phyloP scores from a whole-genome alignment of 2,329 filamentous ascomycete genomes.

The Sporothrix globosa region DNA sequence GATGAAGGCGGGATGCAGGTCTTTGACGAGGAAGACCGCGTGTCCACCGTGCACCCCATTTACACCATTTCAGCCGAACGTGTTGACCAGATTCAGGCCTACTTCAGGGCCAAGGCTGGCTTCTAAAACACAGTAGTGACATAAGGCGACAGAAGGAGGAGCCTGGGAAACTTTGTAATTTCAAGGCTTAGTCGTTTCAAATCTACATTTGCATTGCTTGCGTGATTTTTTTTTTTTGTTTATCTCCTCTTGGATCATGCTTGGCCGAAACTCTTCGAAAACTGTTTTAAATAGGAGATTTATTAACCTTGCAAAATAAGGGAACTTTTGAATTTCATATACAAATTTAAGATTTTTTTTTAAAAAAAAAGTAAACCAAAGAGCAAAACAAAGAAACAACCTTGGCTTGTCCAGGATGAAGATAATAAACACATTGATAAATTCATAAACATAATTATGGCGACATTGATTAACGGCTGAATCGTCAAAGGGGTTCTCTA shows the following conservation, averaged over 20 bases:
- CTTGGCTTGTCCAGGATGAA: neutral
- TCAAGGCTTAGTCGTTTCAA: neutral
- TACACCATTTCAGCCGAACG: constrained; percentile 78
- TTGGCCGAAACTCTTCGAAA: no score
- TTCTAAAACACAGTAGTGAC: constrained; percentile 47
- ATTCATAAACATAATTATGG: neutral
- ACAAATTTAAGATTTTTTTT: neutral
- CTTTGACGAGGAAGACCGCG: constrained; percentile 71
- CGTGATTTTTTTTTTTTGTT: neutral
- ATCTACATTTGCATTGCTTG: neutral
- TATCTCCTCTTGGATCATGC: neutral
- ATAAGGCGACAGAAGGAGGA: neutral
- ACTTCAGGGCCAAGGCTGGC: constrained; percentile 63
- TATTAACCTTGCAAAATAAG: no score
- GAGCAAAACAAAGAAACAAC: neutral
- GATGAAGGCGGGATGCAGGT: constrained; percentile 61
- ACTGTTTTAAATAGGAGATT: no score
- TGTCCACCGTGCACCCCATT: constrained; percentile 76
- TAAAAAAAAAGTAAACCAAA: neutral
- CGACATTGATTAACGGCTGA: neutral
- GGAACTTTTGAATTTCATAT: no score
- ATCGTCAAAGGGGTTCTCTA: no score
- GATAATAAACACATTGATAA: no score
- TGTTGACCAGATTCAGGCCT: constrained; percentile 65
- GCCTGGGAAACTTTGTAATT: neutral